Evolutionary conservation across 2,329 filamentous ascomycete species (phyloP).

Genomic region (Aspergillus quadricinctus): DNA sequence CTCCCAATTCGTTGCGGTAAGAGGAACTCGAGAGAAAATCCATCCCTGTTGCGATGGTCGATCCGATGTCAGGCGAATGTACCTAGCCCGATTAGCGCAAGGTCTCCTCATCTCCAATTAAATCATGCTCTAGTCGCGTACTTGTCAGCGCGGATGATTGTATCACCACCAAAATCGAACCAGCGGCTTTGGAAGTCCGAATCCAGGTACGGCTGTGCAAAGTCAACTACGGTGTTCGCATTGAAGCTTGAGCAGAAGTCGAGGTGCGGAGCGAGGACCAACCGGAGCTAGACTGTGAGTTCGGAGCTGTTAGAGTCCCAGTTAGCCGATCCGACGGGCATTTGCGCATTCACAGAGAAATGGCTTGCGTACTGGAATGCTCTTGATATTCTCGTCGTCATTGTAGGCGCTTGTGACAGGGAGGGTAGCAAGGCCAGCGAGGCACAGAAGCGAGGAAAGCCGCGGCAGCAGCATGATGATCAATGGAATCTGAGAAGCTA

Average conservation of each 20-base stretch:
- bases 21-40: constrained; percentile 87
- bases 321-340: constrained; percentile 6
- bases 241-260: constrained; percentile 1
- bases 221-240: constrained; percentile 12
- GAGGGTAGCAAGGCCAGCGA: constrained; percentile 30
- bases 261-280: constrained; percentile 36
- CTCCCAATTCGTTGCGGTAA: constrained; percentile 99
- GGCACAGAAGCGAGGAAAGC: constrained; percentile 32
- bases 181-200: constrained; percentile 97
- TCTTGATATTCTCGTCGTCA: constrained; percentile 54
- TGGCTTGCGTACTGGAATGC: constrained; percentile 57
- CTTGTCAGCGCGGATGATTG: constrained; percentile 70
- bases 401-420: constrained; percentile 40
- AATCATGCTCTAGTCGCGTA: constrained; percentile 20
- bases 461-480: constrained; percentile 30
- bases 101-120: neutral
- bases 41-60: constrained; percentile 86
- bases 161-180: constrained; percentile 98
- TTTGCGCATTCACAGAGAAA: neutral
- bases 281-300: constrained; percentile 81
- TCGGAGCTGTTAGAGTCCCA: constrained; percentile 57
- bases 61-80: constrained; percentile 88
- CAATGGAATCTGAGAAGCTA: neutral
- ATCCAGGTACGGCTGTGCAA: constrained; percentile 81
- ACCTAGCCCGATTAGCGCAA: constrained; percentile 50